Evolutionary conservation across 1,284 basidiomycete species (phyloP).

Genomic region (Rhodotorula sp.): DNA sequence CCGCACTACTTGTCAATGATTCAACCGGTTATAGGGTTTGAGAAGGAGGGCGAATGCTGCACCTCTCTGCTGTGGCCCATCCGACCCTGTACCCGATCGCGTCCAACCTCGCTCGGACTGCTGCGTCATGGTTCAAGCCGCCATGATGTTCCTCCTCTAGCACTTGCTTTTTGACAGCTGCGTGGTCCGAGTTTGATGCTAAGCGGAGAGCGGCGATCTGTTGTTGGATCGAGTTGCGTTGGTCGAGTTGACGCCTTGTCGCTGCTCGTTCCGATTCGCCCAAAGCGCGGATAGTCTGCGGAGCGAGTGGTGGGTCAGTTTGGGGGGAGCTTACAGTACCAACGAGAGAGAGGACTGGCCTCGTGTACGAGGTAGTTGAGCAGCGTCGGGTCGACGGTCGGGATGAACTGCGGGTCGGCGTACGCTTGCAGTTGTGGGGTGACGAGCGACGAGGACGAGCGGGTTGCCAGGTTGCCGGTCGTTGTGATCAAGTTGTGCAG

Average conservation of each 20-base stretch:
- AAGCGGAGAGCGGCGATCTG: conserved; percentile 26
- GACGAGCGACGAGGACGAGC: conserved; percentile 40
- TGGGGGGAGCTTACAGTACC: neutral
- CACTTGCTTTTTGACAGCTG: no score
- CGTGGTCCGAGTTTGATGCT: no score
- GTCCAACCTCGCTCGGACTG: conserved; percentile 32
- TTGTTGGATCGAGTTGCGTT: conserved; percentile 19
- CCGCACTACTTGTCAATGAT: neutral
- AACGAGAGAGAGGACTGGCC: conserved; percentile 5
- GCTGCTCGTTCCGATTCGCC: conserved; percentile 40
- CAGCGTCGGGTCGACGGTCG: conserved; percentile 36
- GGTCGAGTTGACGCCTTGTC: conserved; percentile 41
- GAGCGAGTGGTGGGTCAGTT: neutral
- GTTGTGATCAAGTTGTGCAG: conserved; percentile 5
- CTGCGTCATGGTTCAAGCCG: no score
- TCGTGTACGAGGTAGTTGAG: conserved; percentile 39
- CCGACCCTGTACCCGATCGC: conserved; percentile 41
- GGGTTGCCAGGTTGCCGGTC: conserved; percentile 2
- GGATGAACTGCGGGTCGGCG: conserved; percentile 26
- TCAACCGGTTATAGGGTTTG: no score
- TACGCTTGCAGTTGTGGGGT: conserved; percentile 25
- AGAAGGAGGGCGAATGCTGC: neutral
- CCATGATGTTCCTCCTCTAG: neutral
- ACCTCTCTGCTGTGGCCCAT: conserved; percentile 41
- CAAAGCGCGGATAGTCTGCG: conserved; percentile 62